Conservation (phyloP, 73 alveolate genomes). For the Paramecium caudatum region DNA sequence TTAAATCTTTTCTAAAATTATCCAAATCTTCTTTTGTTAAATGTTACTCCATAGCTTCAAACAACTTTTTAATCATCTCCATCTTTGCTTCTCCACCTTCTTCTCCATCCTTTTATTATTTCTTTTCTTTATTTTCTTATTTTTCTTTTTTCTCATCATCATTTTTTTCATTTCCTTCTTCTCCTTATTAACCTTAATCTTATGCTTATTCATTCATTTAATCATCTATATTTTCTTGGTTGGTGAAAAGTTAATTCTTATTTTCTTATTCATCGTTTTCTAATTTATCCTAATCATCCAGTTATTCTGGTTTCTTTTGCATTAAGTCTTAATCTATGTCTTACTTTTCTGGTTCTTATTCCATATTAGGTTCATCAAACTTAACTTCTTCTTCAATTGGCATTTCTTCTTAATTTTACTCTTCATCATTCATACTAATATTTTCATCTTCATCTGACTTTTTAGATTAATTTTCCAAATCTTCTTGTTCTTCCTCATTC, state of each 20-base stretch:
- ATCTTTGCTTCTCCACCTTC: constrained; percentile 79
- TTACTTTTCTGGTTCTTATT: constrained; percentile 24
- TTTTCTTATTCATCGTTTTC: constrained; percentile 75
- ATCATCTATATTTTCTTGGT: not conserved
- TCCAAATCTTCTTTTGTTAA: constrained; percentile 76
- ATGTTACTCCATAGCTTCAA: constrained; percentile 40
- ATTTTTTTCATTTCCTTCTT: constrained; percentile 77
- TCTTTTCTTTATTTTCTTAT: constrained; percentile 63
- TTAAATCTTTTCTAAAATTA: constrained; percentile 66
- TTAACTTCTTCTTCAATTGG: constrained; percentile 65
- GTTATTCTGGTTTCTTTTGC: constrained; percentile 41
- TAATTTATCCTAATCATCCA: constrained; percentile 64
- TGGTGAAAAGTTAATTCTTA: constrained; percentile 8
- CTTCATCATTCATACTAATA: constrained; percentile 57
- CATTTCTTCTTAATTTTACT: constrained; percentile 69
- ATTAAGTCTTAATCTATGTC: constrained; percentile 64
- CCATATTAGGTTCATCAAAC: constrained; percentile 74
- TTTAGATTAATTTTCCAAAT: not conserved
- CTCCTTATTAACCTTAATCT: constrained; percentile 74
- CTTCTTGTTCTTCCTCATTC: constrained; percentile 65
- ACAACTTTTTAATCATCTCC: constrained; percentile 73
- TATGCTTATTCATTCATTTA: constrained; percentile 66
- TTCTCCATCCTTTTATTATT: constrained; percentile 81
- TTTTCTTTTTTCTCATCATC: constrained; percentile 75
- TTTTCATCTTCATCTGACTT: constrained; percentile 41